Evolutionary conservation across 768 basidiomycete species (phyloP).

Genomic region (Naematelia encephala): DNA sequence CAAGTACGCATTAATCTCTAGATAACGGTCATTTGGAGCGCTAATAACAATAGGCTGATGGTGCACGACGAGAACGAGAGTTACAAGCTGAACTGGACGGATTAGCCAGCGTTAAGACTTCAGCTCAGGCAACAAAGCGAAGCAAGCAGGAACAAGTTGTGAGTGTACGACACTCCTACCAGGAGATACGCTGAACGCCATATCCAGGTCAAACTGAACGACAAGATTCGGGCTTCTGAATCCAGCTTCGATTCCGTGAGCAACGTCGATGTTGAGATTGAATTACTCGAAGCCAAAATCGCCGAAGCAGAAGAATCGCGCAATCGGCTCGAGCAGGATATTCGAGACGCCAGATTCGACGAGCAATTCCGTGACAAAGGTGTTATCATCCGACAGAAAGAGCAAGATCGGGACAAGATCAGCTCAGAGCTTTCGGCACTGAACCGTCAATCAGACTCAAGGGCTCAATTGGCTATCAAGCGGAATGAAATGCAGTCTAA

Average conservation of each 20-base stretch:
- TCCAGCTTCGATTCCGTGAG: slow-evolving; percentile 48
- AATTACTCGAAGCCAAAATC: slow-evolving; percentile 52
- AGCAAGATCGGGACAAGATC: slow-evolving; percentile 66
- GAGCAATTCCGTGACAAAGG: slow-evolving; percentile 38
- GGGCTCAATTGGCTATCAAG: slow-evolving; percentile 76
- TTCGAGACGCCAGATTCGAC: slow-evolving; percentile 44
- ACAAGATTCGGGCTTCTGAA: slow-evolving; percentile 41
- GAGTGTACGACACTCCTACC: slow-evolving; percentile 8
- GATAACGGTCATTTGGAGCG: neutral
- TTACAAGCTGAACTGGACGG: slow-evolving; percentile 59
- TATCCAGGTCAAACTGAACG: slow-evolving; percentile 38
- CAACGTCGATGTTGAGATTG: slow-evolving; percentile 55
- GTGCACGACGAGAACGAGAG: slow-evolving; percentile 52
- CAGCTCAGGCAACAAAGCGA: slow-evolving; percentile 42
- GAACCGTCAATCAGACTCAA: slow-evolving; percentile 71
- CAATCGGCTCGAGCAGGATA: slow-evolving; percentile 31
- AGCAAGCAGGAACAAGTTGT: slow-evolving; percentile 51
- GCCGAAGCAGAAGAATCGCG: slow-evolving; percentile 26
- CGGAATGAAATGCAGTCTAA: slow-evolving; percentile 65
- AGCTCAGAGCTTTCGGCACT: slow-evolving; percentile 68
- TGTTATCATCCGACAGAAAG: slow-evolving; percentile 58
- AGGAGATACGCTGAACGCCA: neutral
- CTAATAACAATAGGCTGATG: slow-evolving; percentile 36
- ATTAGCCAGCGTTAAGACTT: slow-evolving; percentile 58
- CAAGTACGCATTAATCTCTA: slow-evolving; percentile 56